These are phyloP conservation scores for Paulownia fortunei DNA, from an alignment of 257 asterid genomes.

Conservation along the genomic window DNA sequence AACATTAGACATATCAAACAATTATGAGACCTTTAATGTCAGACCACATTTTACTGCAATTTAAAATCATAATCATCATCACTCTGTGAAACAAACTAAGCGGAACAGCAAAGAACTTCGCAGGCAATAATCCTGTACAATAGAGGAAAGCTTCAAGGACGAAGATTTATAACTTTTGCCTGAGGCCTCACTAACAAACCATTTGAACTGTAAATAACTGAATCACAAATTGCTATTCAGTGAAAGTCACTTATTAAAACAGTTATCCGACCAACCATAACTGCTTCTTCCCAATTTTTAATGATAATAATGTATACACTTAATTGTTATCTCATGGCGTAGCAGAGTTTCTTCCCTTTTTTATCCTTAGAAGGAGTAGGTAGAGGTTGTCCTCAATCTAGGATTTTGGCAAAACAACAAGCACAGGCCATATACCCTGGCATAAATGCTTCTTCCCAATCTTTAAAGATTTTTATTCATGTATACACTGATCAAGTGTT, in stretches of 20 bases:
- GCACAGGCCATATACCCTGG: conserved; percentile 2
- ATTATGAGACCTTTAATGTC: background rate
- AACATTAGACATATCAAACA: conserved; percentile 20
- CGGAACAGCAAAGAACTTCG: background rate
- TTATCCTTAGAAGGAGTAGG: background rate
- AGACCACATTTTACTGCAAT: background rate
- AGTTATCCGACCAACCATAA: background rate
- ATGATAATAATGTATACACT: background rate
- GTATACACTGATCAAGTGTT: background rate
- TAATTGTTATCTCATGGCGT: conserved; percentile 23
- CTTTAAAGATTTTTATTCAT: background rate
- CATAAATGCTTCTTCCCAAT: conserved; percentile 14
- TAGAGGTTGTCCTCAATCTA: background rate
- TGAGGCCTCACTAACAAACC: background rate
- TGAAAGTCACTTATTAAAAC: background rate
- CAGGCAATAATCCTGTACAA: background rate
- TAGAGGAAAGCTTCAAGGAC: conserved; percentile 9
- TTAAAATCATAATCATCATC: background rate
- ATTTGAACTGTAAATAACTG: background rate
- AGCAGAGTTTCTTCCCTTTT: background rate
- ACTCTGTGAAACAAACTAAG: background rate
- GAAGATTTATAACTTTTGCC: background rate
- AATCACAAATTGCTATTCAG: background rate
- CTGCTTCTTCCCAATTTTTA: background rate
- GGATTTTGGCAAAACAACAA: conserved; percentile 1